phyloP scores from a whole-genome alignment of 1,139 yeast genomes.

The Trichomonascaceae sp. region DNA sequence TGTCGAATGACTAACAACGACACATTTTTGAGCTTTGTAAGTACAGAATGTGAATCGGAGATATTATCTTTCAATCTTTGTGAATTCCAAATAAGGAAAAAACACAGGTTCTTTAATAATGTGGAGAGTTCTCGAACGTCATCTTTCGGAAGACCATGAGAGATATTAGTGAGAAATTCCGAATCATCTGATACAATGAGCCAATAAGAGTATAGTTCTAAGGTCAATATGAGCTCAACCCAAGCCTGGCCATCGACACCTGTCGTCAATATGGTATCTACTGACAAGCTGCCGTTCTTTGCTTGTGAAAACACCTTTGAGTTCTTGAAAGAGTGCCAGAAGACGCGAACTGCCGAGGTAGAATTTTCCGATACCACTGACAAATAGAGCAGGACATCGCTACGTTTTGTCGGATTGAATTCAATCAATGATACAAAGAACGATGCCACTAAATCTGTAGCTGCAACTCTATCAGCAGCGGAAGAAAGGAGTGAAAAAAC shows the following conservation, averaged over 20 bases:
- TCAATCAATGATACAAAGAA: constrained; percentile 20
- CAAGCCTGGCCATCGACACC: constrained; percentile 13
- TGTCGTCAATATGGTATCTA: constrained; percentile 6
- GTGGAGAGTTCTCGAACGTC: constrained; percentile 44
- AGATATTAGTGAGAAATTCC: constrained; percentile 39
- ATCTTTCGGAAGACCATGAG: constrained; percentile 38
- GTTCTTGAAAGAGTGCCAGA: constrained; percentile 22
- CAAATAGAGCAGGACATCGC: constrained; percentile 24
- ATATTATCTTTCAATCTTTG: constrained; percentile 6
- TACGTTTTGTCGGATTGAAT: constrained; percentile 22
- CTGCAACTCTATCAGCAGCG: neutral
- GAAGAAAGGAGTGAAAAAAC: constrained; percentile 10
- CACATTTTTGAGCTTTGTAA: constrained; percentile 14
- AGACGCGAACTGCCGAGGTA: constrained; percentile 21
- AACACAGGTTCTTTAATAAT: constrained; percentile 51
- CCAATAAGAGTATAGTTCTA: constrained; percentile 52
- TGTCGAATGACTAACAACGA: constrained; percentile 58
- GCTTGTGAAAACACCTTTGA: constrained; percentile 13
- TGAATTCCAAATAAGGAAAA: constrained; percentile 47
- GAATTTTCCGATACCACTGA: constrained; percentile 19
- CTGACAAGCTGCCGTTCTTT: constrained; percentile 7
- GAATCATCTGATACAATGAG: constrained; percentile 64
- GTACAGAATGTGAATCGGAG: neutral
- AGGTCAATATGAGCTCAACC: constrained; percentile 32
- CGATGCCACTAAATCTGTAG: constrained; percentile 16